A percentile compares a stretch with the other conserved stretches of the same genome.
Evolutionary conservation across 1,284 basidiomycete species (phyloP).

Genomic region (Rhodotorula mucilaginosa): DNA sequence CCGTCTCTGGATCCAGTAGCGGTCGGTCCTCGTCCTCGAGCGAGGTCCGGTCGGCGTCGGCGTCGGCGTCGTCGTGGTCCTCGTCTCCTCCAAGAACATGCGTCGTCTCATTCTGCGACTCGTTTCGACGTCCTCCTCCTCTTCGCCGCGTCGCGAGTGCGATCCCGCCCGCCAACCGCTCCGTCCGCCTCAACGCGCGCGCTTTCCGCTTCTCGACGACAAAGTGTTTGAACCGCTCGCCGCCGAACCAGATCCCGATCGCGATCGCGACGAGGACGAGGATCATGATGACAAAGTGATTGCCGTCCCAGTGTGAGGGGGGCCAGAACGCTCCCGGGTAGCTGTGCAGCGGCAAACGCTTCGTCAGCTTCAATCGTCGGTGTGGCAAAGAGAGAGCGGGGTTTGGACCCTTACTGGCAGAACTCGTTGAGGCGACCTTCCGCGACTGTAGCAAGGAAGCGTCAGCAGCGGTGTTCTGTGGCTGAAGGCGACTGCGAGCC

Average conservation of each 20-base stretch:
- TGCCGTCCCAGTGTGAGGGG: constrained; percentile 19
- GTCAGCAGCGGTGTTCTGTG: background rate
- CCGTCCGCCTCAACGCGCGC: background rate
- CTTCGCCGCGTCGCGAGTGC: background rate
- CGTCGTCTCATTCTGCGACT: background rate
- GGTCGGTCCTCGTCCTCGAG: constrained; percentile 26
- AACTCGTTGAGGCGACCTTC: constrained; percentile 26
- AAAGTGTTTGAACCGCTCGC: background rate
- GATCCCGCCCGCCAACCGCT: background rate
- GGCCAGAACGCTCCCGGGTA: constrained; percentile 28
- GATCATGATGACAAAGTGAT: constrained; percentile 23
- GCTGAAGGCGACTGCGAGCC: background rate
- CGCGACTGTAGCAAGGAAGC: background rate
- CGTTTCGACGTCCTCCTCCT: background rate
- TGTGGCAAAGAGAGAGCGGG: background rate
- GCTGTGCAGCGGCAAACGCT: background rate
- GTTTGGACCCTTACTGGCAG: constrained; percentile 22
- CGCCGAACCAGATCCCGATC: constrained; percentile 18
- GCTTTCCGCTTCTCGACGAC: background rate
- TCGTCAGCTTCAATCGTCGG: background rate
- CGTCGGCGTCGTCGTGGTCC: background rate
- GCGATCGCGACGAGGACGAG: constrained; percentile 8
- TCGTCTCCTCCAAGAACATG: constrained; percentile 16
- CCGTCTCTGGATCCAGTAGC: background rate
- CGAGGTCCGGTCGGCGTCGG: constrained; percentile 23